Conservation (phyloP, 192 early-diverging fungal genomes). For the Coemansia reversa region DNA sequence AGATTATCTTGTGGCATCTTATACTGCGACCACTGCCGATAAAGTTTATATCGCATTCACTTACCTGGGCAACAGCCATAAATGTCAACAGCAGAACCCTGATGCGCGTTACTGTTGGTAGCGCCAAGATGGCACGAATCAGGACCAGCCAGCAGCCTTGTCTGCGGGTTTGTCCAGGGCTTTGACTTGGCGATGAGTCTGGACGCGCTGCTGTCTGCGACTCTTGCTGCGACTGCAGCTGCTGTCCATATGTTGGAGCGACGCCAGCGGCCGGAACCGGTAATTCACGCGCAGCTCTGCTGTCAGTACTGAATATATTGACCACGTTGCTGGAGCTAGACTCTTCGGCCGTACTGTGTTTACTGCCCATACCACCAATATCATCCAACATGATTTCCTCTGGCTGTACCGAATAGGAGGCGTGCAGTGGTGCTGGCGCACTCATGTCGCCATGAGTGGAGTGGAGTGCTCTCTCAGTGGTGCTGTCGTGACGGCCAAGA, state of each 20-base stretch:
- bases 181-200: not conserved
- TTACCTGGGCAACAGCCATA: slow-evolving; percentile 6
- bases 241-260: not conserved
- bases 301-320: not conserved
- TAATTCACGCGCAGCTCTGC: not conserved
- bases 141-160: not conserved
- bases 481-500: not conserved
- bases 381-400: not conserved
- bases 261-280: not conserved
- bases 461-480: not conserved
- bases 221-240: not conserved
- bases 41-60: not conserved
- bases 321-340: not conserved
- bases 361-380: not conserved
- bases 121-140: not conserved
- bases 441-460: not conserved
- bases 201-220: not conserved
- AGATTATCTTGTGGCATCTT: not conserved
- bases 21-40: not conserved
- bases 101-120: not conserved
- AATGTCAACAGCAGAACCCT: slow-evolving; percentile 2
- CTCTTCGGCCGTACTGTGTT: not conserved
- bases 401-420: not conserved
- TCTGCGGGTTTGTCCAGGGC: not conserved
- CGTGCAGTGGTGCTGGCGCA: not conserved